Percentiles rank a stretch among this genome's conserved stretches.
Evolutionary conservation across 495 filamentous ascomycete genomes (phyloP).

Genomic region (Podospora bellae-mahoneyi): DNA sequence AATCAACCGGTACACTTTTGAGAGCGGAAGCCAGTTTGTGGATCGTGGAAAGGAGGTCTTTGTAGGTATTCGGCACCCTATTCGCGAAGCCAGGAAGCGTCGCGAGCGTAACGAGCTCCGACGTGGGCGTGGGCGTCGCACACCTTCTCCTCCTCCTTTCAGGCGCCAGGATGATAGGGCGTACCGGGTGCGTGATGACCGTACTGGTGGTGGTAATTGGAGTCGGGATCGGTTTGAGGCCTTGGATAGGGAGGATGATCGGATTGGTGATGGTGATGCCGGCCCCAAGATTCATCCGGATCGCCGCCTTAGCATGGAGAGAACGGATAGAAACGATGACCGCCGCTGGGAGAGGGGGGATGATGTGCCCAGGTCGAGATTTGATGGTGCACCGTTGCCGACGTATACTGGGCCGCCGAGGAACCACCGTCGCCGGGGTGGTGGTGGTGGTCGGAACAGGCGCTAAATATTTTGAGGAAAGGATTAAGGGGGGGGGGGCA

Average conservation of each 20-base stretch:
- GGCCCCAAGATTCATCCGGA: background rate
- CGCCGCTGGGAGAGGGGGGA: background rate
- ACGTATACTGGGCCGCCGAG: conserved; percentile 20
- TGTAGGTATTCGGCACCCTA: conserved; percentile 51
- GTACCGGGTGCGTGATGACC: background rate
- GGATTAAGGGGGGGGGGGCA: too few species aligned
- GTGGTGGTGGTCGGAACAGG: conserved; percentile 7
- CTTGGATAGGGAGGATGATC: conserved; percentile 8
- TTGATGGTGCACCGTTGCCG: conserved; percentile 32
- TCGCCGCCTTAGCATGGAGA: background rate
- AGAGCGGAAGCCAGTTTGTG: conserved; percentile 65
- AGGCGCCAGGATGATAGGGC: background rate
- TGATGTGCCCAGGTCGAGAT: conserved; percentile 29
- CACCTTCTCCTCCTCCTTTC: background rate
- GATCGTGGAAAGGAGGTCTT: conserved; percentile 73
- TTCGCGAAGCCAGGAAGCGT: conserved; percentile 37
- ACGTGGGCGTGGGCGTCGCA: background rate
- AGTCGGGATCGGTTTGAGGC: background rate
- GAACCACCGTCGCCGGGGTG: conserved; percentile 18
- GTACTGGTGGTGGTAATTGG: background rate
- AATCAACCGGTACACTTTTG: conserved; percentile 70
- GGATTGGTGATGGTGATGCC: background rate
- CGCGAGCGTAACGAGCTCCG: conserved; percentile 5
- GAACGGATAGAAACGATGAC: background rate
- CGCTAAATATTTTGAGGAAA: background rate